A percentile compares a stretch with the other conserved stretches of the same genome.
Evolutionary conservation across 1,284 basidiomycete species (phyloP).

Genomic region (Lentinus polychrous): DNA sequence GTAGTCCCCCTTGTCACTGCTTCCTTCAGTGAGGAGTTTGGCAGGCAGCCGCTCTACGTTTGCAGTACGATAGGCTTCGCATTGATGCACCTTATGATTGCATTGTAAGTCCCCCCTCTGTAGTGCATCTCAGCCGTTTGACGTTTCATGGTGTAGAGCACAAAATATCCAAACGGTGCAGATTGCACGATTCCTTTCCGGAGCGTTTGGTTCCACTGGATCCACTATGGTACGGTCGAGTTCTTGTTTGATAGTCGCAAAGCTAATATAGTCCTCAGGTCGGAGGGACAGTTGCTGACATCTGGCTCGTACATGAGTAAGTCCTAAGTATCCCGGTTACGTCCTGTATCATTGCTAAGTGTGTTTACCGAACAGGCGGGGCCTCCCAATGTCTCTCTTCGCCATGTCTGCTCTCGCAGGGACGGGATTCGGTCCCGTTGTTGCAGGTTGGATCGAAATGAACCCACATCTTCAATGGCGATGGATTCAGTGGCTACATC

Average conservation of each 20-base stretch:
- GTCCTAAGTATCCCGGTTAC: not conserved
- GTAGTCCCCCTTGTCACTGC: slow-evolving; percentile 65
- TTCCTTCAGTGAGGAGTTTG: slow-evolving; percentile 75
- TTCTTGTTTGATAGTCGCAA: not conserved
- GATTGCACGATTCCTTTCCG: slow-evolving; percentile 59
- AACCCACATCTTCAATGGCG: slow-evolving; percentile 59
- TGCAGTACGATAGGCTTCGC: slow-evolving; percentile 48
- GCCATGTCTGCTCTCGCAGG: slow-evolving; percentile 50
- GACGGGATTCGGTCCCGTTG: slow-evolving; percentile 59
- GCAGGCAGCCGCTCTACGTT: slow-evolving; percentile 64
- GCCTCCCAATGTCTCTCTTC: slow-evolving; percentile 68
- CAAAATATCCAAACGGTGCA: slow-evolving; percentile 67
- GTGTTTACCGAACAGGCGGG: slow-evolving; percentile 37
- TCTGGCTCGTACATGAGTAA: slow-evolving; percentile 58
- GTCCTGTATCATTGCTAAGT: not conserved
- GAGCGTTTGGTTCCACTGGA: slow-evolving; percentile 62
- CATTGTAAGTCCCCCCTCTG: slow-evolving; percentile 40
- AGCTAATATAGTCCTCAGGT: slow-evolving; percentile 21
- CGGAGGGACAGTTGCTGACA: slow-evolving; percentile 71
- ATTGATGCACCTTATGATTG: slow-evolving; percentile 55
- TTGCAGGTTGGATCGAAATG: slow-evolving; percentile 67
- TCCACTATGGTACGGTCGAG: slow-evolving; percentile 48
- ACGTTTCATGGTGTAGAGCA: slow-evolving; percentile 31
- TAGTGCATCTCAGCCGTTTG: not conserved
- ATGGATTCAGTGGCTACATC: slow-evolving; percentile 79